Conservation (phyloP, 148 eudicot species). For the Fagopyrum homotropicum region DNA sequence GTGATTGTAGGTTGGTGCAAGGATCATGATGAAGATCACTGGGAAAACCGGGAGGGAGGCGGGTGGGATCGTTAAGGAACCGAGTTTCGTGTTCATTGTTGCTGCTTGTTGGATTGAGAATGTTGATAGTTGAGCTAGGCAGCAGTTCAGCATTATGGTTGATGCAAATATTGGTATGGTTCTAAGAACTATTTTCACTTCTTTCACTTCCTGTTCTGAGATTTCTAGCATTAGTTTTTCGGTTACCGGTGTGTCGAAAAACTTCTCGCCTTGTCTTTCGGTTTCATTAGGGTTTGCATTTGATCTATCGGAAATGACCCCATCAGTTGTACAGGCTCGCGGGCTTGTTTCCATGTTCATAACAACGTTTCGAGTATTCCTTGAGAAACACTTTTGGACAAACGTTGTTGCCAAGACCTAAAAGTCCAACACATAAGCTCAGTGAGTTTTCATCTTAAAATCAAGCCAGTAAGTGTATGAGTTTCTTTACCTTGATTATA, state of each 20-base stretch:
- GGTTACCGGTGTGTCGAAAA: slow-evolving; percentile 44
- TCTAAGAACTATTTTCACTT: slow-evolving; percentile 51
- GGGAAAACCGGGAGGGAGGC: slow-evolving; percentile 93
- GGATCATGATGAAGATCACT: slow-evolving; percentile 60
- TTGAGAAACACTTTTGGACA: slow-evolving; percentile 27
- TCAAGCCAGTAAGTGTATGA: too few relatives aligned
- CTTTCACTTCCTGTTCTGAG: slow-evolving; percentile 53
- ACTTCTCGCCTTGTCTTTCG: slow-evolving; percentile 11
- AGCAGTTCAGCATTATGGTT: slow-evolving; percentile 83
- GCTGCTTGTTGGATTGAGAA: slow-evolving; percentile 94
- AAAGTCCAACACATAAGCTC: too few relatives aligned
- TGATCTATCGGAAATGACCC: too few relatives aligned
- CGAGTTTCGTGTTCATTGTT: slow-evolving; percentile 72
- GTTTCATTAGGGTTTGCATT: background rate
- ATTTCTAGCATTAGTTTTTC: slow-evolving; percentile 33
- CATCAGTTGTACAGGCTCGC: background rate
- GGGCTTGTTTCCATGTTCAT: slow-evolving; percentile 30
- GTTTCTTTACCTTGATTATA: slow-evolving; percentile 47
- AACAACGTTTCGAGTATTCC: slow-evolving; percentile 29
- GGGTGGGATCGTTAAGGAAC: slow-evolving; percentile 60
- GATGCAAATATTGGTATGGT: slow-evolving; percentile 51
- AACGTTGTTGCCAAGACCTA: slow-evolving; percentile 66
- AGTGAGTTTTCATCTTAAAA: too few relatives aligned
- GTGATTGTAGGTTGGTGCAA: slow-evolving; percentile 71
- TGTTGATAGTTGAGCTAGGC: slow-evolving; percentile 93